Percentiles rank a stretch among this genome's conserved stretches.
Evolutionary conservation across 352 stramenopile species (phyloP).

Genomic region (Globisporangium viniferum): DNA sequence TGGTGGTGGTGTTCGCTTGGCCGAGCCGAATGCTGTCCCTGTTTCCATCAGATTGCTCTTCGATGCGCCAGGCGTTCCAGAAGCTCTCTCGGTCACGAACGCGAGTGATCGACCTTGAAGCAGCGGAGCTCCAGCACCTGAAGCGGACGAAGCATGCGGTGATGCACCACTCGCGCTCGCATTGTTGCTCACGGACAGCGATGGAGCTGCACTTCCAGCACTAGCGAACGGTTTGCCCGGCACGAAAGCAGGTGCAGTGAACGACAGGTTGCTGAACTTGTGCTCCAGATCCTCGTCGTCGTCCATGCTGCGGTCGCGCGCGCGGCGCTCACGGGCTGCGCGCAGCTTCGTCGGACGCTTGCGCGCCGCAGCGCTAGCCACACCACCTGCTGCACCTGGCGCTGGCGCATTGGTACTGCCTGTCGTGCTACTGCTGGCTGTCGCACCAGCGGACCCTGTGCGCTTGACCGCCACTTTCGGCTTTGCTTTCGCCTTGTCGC

Average conservation of each 20-base stretch:
- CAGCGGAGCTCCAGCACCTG: not conserved
- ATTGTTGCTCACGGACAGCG: constrained; percentile 1
- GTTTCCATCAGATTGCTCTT: constrained; percentile 14
- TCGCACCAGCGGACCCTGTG: not conserved
- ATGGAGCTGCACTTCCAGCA: constrained; percentile 3
- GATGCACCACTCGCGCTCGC: not conserved
- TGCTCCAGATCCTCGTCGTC: constrained; percentile 60
- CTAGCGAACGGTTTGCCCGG: constrained; percentile 21
- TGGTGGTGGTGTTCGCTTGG: constrained; percentile 8
- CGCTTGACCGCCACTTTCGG: constrained; percentile 19
- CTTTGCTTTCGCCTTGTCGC: constrained; percentile 11
- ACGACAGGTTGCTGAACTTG: constrained; percentile 57
- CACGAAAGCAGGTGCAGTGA: constrained; percentile 55
- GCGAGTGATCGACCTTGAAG: constrained; percentile 35
- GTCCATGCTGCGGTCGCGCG: constrained; percentile 53
- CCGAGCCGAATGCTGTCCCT: not conserved
- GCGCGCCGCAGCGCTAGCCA: constrained; percentile 2
- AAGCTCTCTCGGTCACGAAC: constrained; percentile 44
- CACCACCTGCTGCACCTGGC: not conserved
- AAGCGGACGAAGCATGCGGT: not conserved
- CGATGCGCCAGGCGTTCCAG: constrained; percentile 14
- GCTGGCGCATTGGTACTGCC: not conserved
- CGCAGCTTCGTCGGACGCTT: constrained; percentile 50
- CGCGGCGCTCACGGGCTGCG: constrained; percentile 52
- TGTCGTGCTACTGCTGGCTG: not conserved